phyloP scores from a whole-genome alignment of 2,329 filamentous ascomycete genomes.

The Colletotrichum sp. region DNA sequence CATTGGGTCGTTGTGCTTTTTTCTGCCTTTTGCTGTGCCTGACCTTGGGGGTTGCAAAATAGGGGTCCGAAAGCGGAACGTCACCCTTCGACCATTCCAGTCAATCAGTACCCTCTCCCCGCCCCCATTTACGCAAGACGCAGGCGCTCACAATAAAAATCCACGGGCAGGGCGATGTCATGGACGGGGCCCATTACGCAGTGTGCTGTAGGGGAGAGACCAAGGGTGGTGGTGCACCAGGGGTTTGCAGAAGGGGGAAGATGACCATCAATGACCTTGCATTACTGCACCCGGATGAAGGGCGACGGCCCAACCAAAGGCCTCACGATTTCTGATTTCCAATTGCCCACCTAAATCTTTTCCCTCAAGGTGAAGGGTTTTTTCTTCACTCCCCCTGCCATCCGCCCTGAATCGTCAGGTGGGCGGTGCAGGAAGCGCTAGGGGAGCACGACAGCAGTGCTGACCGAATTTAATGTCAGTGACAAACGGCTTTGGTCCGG shows the following conservation, averaged over 20 bases:
- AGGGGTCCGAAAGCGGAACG: slow-evolving; percentile 19
- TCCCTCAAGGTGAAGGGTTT: background rate
- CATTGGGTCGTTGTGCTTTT: background rate
- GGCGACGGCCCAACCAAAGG: slow-evolving; percentile 1
- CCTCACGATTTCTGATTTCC: background rate
- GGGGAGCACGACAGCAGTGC: background rate
- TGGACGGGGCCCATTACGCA: background rate
- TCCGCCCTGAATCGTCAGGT: background rate
- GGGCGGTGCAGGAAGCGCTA: background rate
- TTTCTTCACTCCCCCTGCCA: background rate
- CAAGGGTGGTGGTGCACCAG: background rate
- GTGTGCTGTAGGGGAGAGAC: background rate
- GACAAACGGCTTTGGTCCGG: slow-evolving; percentile 1
- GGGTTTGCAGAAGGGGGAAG: background rate
- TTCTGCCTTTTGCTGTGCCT: background rate
- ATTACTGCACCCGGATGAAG: background rate
- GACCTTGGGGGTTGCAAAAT: background rate
- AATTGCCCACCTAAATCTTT: background rate
- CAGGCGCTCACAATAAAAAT: background rate
- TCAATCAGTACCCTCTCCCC: background rate
- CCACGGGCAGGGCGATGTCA: background rate
- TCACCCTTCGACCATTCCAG: background rate
- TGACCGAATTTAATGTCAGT: slow-evolving; percentile 5
- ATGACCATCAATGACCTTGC: background rate
- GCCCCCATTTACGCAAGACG: background rate